A percentile compares a stretch with the other conserved stretches of the same genome.
Evolutionary conservation across 306 rosid genomes (phyloP).

Genomic region (Amphicarpaea edgeworthii): DNA sequence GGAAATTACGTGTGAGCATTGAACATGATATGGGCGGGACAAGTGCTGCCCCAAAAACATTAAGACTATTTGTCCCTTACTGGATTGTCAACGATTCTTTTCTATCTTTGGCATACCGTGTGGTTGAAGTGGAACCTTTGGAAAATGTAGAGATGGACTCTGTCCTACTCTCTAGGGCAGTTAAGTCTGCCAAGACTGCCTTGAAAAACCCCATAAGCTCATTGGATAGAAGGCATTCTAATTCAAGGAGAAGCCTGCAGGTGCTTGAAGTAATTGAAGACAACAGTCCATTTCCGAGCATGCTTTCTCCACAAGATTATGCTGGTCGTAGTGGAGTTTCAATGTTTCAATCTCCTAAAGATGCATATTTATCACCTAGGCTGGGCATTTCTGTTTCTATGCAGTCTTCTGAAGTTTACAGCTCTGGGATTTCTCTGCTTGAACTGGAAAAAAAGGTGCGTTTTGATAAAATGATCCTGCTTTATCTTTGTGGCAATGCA

Average conservation of each 20-base stretch:
- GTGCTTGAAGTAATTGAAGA: constrained; percentile 93
- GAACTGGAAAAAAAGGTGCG: constrained; percentile 96
- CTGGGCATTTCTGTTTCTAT: constrained; percentile 89
- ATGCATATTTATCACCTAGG: constrained; percentile 74
- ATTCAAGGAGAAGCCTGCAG: constrained; percentile 68
- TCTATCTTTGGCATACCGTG: constrained; percentile 79
- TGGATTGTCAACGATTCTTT: constrained; percentile 91
- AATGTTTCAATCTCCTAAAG: constrained; percentile 82
- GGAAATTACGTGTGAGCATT: constrained; percentile 92
- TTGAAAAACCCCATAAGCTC: constrained; percentile 78
- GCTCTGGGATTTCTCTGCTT: constrained; percentile 87
- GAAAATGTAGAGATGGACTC: constrained; percentile 78
- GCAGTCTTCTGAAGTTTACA: constrained; percentile 67
- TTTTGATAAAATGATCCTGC: constrained; percentile 33
- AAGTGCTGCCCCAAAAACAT: constrained; percentile 81
- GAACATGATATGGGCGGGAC: constrained; percentile 98
- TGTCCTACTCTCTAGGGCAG: constrained; percentile 65
- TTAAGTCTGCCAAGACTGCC: constrained; percentile 79
- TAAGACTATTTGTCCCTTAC: constrained; percentile 90
- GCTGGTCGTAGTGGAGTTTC: constrained; percentile 68
- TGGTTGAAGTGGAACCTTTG: constrained; percentile 90
- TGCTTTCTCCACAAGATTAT: constrained; percentile 96
- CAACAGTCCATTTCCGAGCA: constrained; percentile 80
- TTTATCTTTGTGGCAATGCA: constrained; percentile 22
- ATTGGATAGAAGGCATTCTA: constrained; percentile 72